Percentiles rank a stretch among this genome's conserved stretches.
Conservation (phyloP, 1,284 basidiomycete species). For the Microbotryomycetes sp. region DNA sequence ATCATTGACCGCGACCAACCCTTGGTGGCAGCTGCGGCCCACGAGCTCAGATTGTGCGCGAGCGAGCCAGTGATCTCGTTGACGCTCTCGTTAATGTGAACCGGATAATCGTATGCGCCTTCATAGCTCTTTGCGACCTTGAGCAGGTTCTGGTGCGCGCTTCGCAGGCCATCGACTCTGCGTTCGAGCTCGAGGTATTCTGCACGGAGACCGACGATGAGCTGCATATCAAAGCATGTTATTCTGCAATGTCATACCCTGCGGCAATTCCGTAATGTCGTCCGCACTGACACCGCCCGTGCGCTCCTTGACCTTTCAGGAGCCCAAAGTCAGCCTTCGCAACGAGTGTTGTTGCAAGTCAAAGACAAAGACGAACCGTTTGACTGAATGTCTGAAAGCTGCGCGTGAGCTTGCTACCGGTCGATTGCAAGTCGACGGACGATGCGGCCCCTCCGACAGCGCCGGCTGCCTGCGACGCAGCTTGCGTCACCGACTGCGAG, state of each 20-base stretch:
- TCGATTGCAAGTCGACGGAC: conserved; percentile 30
- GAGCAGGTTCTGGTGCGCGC: conserved; percentile 68
- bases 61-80: conserved; percentile 47
- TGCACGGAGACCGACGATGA: conserved; percentile 40
- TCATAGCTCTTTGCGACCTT: conserved; percentile 64
- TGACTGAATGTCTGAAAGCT: conserved; percentile 12
- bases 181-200: conserved; percentile 92
- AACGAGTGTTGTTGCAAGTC: too few relatives aligned
- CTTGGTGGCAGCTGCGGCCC: conserved; percentile 79
- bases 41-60: conserved; percentile 76
- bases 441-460: conserved; percentile 16
- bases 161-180: conserved; percentile 83
- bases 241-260: conserved; percentile 48
- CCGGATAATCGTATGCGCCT: conserved; percentile 78
- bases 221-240: not conserved
- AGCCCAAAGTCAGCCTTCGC: not conserved
- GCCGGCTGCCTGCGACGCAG: conserved; percentile 17
- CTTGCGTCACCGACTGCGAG: conserved; percentile 3
- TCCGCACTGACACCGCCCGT: conserved; percentile 77
- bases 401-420: conserved; percentile 26
- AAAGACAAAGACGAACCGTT: not conserved
- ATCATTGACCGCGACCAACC: conserved; percentile 28
- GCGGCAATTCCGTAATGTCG: conserved; percentile 91
- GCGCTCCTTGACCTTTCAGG: conserved; percentile 52
- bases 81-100: conserved; percentile 49